phyloP scores from a whole-genome alignment of 495 filamentous ascomycete species.

The Neurospora sp. region DNA sequence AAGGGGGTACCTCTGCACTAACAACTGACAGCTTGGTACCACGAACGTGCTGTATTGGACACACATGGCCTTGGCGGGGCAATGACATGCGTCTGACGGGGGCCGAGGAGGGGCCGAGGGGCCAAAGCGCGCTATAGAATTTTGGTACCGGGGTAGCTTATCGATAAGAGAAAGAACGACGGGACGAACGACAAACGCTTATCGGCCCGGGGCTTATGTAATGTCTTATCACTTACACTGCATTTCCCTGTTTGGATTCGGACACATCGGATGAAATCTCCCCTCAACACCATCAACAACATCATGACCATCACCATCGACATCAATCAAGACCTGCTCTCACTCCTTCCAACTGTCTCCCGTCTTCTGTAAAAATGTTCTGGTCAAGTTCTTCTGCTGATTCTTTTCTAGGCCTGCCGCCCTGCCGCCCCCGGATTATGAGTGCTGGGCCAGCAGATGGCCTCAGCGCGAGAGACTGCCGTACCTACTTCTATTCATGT shows the following conservation, averaged over 20 bases:
- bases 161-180: not conserved
- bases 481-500: not conserved
- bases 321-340: not conserved
- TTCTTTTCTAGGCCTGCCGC: not conserved
- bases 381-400: not conserved
- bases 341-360: not conserved
- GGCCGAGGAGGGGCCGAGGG: not conserved
- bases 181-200: not conserved
- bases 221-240: not conserved
- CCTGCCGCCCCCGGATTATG: not conserved
- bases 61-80: not conserved
- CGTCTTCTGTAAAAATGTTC: not conserved
- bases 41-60: too few relatives aligned
- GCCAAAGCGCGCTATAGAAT: not conserved
- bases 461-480: not conserved
- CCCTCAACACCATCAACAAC: not conserved
- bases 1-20: not conserved
- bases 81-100: not conserved
- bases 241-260: not conserved
- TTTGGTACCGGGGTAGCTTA: not conserved
- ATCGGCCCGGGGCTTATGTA: not conserved
- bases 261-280: not conserved
- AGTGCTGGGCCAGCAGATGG: not conserved
- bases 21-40: not conserved
- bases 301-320: not conserved